Evolutionary conservation across 148 eudicot genomes (phyloP).

Genomic region (Rhododendron kiyosumense): DNA sequence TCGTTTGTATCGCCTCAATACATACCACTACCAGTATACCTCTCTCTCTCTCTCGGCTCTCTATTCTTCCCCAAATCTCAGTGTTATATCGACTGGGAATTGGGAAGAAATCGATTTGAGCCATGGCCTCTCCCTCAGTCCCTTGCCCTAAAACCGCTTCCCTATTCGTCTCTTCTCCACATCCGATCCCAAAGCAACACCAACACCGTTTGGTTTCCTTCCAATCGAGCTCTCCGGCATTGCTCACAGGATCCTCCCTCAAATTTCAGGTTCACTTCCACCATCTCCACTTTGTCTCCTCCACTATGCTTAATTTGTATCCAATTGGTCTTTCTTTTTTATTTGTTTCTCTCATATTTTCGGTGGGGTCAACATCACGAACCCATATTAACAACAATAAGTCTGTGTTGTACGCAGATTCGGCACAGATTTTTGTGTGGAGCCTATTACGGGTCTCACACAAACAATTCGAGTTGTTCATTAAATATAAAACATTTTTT

Average conservation of each 20-base stretch:
- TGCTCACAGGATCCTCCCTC: conserved; percentile 18
- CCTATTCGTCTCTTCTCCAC: background rate
- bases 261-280: conserved; percentile 14
- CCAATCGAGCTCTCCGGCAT: conserved; percentile 15
- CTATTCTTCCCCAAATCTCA: background rate
- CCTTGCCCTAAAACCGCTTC: conserved; percentile 33
- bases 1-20: conserved; percentile 17
- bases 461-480: too few species aligned
- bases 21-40: too few species aligned
- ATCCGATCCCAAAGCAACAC: conserved; percentile 2
- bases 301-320: background rate
- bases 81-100: background rate
- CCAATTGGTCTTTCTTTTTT: background rate
- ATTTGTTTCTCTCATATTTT: background rate
- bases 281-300: background rate
- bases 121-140: conserved; percentile 37
- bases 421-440: too few species aligned
- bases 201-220: conserved; percentile 13
- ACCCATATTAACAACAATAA: background rate
- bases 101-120: background rate
- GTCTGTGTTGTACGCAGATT: too few species aligned
- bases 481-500: too few species aligned
- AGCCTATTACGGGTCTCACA: too few species aligned
- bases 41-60: conserved; percentile 6
- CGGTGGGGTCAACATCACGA: background rate